Conservation (phyloP, 1,284 basidiomycete species). For the Ceratobasidium theobromae region DNA sequence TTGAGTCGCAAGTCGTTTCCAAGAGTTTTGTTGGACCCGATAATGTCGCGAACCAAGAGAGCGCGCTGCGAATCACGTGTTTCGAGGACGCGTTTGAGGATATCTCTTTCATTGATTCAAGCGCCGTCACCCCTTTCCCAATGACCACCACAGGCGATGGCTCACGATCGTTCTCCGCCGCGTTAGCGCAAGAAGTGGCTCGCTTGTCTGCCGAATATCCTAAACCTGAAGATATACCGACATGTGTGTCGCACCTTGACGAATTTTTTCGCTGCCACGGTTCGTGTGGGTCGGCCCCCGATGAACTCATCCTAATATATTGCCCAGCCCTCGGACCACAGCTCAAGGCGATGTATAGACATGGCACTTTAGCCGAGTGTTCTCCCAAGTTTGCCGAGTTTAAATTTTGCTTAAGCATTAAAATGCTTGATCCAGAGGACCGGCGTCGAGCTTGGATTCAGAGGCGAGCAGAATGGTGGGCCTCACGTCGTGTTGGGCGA, state of each 20-base stretch:
- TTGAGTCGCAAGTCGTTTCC: too few species aligned
- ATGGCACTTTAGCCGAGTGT: conserved; percentile 79
- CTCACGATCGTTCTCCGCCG: conserved; percentile 37
- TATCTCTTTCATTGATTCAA: neutral
- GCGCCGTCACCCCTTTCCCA: neutral
- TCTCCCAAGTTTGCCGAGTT: conserved; percentile 84
- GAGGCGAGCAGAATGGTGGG: conserved; percentile 90
- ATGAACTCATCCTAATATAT: conserved; percentile 7
- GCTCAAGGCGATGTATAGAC: conserved; percentile 82
- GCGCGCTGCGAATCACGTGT: too few species aligned
- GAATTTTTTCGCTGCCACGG: conserved; percentile 78
- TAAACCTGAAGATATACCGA: conserved; percentile 74
- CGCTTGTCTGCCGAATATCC: conserved; percentile 66
- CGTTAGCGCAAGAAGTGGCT: conserved; percentile 63
- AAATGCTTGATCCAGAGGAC: conserved; percentile 73
- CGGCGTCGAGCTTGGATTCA: conserved; percentile 81
- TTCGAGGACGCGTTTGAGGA: neutral
- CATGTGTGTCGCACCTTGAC: conserved; percentile 77
- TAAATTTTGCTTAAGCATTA: conserved; percentile 91
- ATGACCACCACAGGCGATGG: conserved; percentile 29
- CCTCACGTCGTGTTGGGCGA: conserved; percentile 65
- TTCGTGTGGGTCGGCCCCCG: conserved; percentile 40
- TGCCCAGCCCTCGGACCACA: conserved; percentile 74
- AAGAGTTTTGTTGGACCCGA: too few species aligned
- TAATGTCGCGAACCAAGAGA: too few species aligned